Percentiles rank a stretch among this genome's conserved stretches.
Conservation (phyloP, 495 filamentous ascomycete genomes). For the Tuber microsphaerosporum region DNA sequence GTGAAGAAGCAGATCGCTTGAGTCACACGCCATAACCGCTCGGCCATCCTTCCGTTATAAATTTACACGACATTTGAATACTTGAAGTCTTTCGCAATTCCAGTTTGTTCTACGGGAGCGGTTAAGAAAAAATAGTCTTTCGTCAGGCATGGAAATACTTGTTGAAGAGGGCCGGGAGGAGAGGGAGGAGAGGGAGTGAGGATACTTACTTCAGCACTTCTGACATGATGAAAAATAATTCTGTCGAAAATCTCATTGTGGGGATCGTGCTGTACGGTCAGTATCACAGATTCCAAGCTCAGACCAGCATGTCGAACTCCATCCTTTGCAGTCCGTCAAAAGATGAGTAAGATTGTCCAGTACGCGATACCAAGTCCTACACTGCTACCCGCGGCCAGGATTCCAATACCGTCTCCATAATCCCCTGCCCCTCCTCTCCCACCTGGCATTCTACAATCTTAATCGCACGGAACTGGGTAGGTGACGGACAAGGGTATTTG, state of each 20-base stretch:
- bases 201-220: neutral
- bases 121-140: neutral
- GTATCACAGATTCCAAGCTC: neutral
- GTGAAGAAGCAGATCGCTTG: conserved; percentile 15
- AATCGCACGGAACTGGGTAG: neutral
- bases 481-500: neutral
- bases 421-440: neutral
- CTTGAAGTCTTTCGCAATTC: neutral
- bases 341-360: neutral
- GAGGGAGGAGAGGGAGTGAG: neutral
- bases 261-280: neutral
- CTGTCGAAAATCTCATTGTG: neutral
- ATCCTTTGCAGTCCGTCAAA: neutral
- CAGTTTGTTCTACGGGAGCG: neutral
- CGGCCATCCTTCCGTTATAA: conserved; percentile 15
- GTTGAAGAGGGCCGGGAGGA: neutral
- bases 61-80: neutral
- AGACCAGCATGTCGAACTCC: neutral
- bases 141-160: neutral
- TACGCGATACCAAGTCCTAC: neutral
- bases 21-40: conserved; percentile 24
- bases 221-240: neutral
- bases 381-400: neutral
- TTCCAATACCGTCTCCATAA: neutral
- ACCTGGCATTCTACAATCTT: neutral